A percentile compares a stretch with the other conserved stretches of the same genome.
phyloP scores from a whole-genome alignment of 345 rosid genomes.

The Erysimum cheiranthoides region DNA sequence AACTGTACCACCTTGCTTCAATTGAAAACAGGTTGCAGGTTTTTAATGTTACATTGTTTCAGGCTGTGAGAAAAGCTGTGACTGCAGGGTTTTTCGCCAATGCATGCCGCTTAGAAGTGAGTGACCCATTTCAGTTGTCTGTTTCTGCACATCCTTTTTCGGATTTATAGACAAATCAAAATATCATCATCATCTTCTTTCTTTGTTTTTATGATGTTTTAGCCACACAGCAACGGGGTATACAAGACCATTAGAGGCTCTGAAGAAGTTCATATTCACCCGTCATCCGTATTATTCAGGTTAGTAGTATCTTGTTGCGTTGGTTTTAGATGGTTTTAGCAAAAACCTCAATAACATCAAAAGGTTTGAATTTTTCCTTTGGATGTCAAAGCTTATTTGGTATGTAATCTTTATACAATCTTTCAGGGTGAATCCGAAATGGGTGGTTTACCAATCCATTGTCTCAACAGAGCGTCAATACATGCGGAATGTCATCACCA shows the following conservation, averaged over 20 bases:
- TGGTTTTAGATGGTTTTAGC: not conserved
- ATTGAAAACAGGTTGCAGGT: slow-evolving; percentile 10
- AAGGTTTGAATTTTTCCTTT: slow-evolving; percentile 5
- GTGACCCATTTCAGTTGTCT: slow-evolving; percentile 25
- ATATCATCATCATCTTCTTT: not conserved
- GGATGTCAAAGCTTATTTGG: slow-evolving; percentile 18
- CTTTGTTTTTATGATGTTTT: not conserved
- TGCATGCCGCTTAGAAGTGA: slow-evolving; percentile 83
- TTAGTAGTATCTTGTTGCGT: slow-evolving; percentile 44
- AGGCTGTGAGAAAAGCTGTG: slow-evolving; percentile 89
- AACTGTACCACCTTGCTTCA: slow-evolving; percentile 13
- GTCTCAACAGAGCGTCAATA: slow-evolving; percentile 91
- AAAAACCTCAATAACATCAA: slow-evolving; percentile 11
- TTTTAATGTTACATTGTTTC: slow-evolving; percentile 32
- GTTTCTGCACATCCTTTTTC: slow-evolving; percentile 16
- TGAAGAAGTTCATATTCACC: slow-evolving; percentile 91
- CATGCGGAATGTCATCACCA: slow-evolving; percentile 80
- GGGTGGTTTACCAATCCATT: slow-evolving; percentile 80
- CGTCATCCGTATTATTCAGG: slow-evolving; percentile 93
- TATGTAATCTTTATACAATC: slow-evolving; percentile 6
- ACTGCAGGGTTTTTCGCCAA: slow-evolving; percentile 89
- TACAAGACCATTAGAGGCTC: slow-evolving; percentile 87
- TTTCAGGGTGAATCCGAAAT: slow-evolving; percentile 92
- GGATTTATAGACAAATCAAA: not conserved
- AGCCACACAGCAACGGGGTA: slow-evolving; percentile 85